phyloP scores from a whole-genome alignment of 371 early-diverging fungal species.

The Blastocladiella emersonii region DNA sequence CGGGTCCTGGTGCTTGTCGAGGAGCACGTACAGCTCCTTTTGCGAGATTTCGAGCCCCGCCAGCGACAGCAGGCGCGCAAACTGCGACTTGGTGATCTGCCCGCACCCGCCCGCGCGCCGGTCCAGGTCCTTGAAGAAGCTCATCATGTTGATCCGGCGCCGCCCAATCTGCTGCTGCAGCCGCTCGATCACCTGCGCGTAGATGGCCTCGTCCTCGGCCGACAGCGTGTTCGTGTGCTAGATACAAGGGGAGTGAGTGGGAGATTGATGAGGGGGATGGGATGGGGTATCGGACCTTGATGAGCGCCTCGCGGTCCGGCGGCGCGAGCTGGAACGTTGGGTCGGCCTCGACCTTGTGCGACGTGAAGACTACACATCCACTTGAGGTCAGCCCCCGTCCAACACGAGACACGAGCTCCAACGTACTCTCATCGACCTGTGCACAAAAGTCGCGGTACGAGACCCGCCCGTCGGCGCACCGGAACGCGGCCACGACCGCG shows the following conservation, averaged over 20 bases:
- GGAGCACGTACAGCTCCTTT: conserved; percentile 17
- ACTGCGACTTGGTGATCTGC: conserved; percentile 29
- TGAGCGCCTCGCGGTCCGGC: conserved; percentile 21
- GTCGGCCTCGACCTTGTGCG: conserved; percentile 21
- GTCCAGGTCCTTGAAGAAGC: conserved; percentile 36
- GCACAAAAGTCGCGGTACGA: conserved; percentile 25
- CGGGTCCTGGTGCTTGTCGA: conserved; percentile 2
- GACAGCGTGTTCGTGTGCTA: conserved; percentile 20
- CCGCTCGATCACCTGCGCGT: background rate
- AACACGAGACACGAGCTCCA: background rate
- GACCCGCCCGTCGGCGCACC: conserved; percentile 16
- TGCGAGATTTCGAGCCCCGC: conserved; percentile 22
- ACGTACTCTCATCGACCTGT: conserved; percentile 25
- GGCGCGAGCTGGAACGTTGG: conserved; percentile 23
- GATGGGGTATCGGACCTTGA: conserved; percentile 13
- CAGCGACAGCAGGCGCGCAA: conserved; percentile 10
- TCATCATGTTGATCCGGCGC: conserved; percentile 23
- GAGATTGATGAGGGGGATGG: too few relatives aligned
- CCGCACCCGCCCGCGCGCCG: conserved; percentile 22
- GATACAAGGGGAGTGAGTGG: too few relatives aligned
- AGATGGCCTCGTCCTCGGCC: conserved; percentile 19
- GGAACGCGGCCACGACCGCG: conserved; percentile 16
- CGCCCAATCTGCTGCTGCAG: conserved; percentile 13
- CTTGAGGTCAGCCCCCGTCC: background rate
- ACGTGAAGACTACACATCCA: conserved; percentile 23